Conservation (phyloP, 2,329 filamentous ascomycete species). For the Cryphonectria japonica region DNA sequence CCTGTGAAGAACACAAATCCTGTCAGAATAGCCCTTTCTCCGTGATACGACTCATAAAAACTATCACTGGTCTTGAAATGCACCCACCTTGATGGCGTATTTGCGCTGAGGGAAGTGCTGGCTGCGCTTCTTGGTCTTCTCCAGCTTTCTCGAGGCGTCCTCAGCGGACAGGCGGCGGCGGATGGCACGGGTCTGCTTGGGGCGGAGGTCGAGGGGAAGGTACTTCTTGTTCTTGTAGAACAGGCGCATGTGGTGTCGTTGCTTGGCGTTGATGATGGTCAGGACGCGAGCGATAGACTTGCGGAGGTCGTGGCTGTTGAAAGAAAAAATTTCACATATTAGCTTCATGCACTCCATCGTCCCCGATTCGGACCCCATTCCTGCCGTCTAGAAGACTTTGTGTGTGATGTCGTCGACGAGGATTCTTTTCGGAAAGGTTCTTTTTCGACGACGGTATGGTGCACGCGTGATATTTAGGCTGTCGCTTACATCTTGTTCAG, state of each 20-base stretch:
- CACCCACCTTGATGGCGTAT: slow-evolving; percentile 93
- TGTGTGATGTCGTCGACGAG: slow-evolving; percentile 20
- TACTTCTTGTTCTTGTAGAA: slow-evolving; percentile 99
- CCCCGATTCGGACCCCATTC: slow-evolving; percentile 15
- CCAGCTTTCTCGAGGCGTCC: slow-evolving; percentile 81
- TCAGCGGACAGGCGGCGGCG: slow-evolving; percentile 91
- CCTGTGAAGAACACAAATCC: neutral
- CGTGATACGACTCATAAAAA: neutral
- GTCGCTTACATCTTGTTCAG: slow-evolving; percentile 89
- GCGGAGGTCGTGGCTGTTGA: slow-evolving; percentile 89
- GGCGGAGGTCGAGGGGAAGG: slow-evolving; percentile 94
- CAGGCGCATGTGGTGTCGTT: slow-evolving; percentile 94
- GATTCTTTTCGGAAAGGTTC: neutral
- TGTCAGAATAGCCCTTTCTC: slow-evolving; percentile 10
- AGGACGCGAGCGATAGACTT: slow-evolving; percentile 99
- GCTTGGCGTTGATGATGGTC: slow-evolving; percentile 99
- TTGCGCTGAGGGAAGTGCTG: slow-evolving; percentile 98
- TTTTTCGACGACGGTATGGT: slow-evolving; percentile 16
- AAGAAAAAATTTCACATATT: slow-evolving; percentile 30
- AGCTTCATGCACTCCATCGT: slow-evolving; percentile 18
- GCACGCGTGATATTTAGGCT: slow-evolving; percentile 16
- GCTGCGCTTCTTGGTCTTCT: slow-evolving; percentile 96
- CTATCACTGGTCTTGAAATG: neutral
- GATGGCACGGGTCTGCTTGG: slow-evolving; percentile 98
- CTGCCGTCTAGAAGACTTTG: slow-evolving; percentile 19